These are phyloP conservation scores for Haplosporangium sp. DNA, from an alignment of 371 early-diverging fungal genomes.

Conservation along the genomic window DNA sequence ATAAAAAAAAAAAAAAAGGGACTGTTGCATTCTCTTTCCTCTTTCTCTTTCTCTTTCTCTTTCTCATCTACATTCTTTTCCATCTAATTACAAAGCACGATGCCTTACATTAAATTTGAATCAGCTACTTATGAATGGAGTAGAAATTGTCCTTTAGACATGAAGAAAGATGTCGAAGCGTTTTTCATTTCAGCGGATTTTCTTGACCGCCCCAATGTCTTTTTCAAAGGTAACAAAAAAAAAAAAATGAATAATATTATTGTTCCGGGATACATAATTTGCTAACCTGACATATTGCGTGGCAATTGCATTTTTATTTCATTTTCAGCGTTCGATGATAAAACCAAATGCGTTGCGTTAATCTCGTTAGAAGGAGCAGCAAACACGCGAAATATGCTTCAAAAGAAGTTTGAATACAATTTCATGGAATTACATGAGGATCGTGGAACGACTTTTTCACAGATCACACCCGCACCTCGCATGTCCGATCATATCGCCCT, in stretches of 20 bases:
- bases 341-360: slow-evolving; percentile 31
- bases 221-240: slow-evolving; percentile 36
- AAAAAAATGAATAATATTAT: neutral
- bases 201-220: slow-evolving; percentile 36
- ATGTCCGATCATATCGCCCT: slow-evolving; percentile 22
- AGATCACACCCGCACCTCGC: slow-evolving; percentile 25
- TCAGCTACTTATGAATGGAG: slow-evolving; percentile 41
- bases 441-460: slow-evolving; percentile 19
- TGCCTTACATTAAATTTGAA: too few relatives aligned
- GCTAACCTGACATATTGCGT: too few relatives aligned
- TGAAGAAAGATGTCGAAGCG: slow-evolving; percentile 17
- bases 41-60: neutral
- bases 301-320: too few relatives aligned
- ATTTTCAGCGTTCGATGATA: neutral
- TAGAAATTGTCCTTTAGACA: slow-evolving; percentile 32
- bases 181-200: slow-evolving; percentile 27
- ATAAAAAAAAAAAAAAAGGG: neutral
- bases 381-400: slow-evolving; percentile 14
- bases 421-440: slow-evolving; percentile 30
- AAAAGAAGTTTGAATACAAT: neutral
- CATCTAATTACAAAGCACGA: slow-evolving; percentile 5
- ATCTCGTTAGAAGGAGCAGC: slow-evolving; percentile 27
- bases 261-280: too few relatives aligned
- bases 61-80: neutral
- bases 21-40: neutral